phyloP scores from a whole-genome alignment of 805 yeast genomes.

The Metschnikowia picachoensis region DNA sequence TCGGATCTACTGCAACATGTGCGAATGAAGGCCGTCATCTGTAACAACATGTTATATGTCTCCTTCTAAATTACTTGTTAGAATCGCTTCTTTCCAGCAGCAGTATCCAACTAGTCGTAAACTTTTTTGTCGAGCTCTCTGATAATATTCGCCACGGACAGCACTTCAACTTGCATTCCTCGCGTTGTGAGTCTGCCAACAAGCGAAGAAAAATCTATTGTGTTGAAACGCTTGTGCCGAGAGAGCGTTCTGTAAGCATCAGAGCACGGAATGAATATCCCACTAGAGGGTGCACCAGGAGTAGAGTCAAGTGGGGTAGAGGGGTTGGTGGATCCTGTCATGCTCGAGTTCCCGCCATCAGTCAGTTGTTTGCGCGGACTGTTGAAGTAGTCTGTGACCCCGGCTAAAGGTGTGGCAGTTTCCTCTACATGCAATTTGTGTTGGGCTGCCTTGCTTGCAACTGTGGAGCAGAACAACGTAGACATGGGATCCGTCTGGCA shows the following conservation, averaged over 20 bases:
- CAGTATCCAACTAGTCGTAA: constrained; percentile 32
- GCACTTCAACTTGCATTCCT: constrained; percentile 92
- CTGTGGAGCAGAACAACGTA: constrained; percentile 81
- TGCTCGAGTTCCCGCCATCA: neutral
- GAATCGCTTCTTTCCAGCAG: too few species aligned
- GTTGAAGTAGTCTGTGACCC: constrained; percentile 2
- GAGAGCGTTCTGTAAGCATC: constrained; percentile 87
- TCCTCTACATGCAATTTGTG: constrained; percentile 12
- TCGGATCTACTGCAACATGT: too few species aligned
- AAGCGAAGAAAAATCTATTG: constrained; percentile 68
- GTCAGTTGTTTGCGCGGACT: constrained; percentile 1
- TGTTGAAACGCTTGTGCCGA: constrained; percentile 71
- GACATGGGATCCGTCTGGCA: constrained; percentile 87
- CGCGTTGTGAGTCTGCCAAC: constrained; percentile 73
- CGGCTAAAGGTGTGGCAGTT: constrained; percentile 2
- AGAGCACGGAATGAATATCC: constrained; percentile 76
- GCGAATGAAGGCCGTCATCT: too few species aligned
- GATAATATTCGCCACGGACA: constrained; percentile 78
- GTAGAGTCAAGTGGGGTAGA: constrained; percentile 19
- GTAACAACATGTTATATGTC: neutral
- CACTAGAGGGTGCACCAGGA: constrained; percentile 22
- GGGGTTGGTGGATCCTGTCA: constrained; percentile 11
- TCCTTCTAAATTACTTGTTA: neutral
- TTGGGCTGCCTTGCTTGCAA: constrained; percentile 51
- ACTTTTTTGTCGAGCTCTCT: constrained; percentile 74